These are phyloP conservation scores for Paecilomyces variotii DNA, from an alignment of 2,329 filamentous ascomycete genomes.

Conservation along the genomic window DNA sequence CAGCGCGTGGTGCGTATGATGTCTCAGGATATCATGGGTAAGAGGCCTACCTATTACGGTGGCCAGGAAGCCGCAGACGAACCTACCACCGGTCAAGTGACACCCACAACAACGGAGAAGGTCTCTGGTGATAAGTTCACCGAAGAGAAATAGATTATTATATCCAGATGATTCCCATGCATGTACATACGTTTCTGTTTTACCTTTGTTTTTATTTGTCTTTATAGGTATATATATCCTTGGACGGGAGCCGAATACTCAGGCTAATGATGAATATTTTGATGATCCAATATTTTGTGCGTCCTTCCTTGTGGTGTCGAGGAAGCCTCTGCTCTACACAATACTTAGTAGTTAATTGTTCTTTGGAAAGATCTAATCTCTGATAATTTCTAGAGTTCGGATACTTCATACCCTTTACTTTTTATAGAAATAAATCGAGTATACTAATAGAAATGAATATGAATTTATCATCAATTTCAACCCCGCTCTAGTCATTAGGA, in stretches of 20 bases:
- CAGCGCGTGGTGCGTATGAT: constrained; percentile 54
- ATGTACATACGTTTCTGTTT: not conserved
- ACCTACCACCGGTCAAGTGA: constrained; percentile 38
- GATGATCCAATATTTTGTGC: not conserved
- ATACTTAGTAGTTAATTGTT: not conserved
- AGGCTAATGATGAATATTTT: not conserved
- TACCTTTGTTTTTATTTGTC: not conserved
- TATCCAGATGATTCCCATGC: not conserved
- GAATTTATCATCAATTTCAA: too few species aligned
- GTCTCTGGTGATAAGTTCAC: constrained; percentile 22
- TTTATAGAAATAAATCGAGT: too few species aligned
- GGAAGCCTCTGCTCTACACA: not conserved
- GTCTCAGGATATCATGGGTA: constrained; percentile 48
- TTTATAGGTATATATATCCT: not conserved
- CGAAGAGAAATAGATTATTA: not conserved
- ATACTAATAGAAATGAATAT: too few species aligned
- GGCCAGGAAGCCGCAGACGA: constrained; percentile 30
- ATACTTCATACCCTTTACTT: not conserved
- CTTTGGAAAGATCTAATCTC: not conserved
- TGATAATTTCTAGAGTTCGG: not conserved
- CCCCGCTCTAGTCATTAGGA: too few species aligned
- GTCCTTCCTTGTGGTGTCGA: not conserved
- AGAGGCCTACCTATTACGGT: constrained; percentile 20
- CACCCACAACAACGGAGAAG: constrained; percentile 40
- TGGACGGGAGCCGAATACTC: not conserved